Evolutionary conservation across 192 early-diverging fungal species (phyloP), one percentile per base, ranked within the genome.

Genomic region (Phycomyces blakesleeanus): DNA sequence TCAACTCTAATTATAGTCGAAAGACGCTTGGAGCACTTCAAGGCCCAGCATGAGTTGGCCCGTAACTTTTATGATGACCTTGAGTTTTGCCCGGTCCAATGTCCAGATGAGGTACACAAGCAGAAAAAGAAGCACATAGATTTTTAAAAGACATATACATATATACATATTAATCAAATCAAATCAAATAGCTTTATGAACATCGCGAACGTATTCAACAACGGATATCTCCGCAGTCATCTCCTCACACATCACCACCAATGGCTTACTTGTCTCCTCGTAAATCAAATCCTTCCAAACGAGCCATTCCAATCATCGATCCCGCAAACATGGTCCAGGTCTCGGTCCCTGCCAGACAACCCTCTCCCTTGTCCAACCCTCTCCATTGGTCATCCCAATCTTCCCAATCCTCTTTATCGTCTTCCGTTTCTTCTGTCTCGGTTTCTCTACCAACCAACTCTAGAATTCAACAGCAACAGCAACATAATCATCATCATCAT

Each of bases 41-140:
- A 64, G 25, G 66, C 64, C 29, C 76, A 74, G 56, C 79, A 81
- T 47, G 81, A 83, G 55, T 71, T 76, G 20, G 81, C 81, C 26
- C 71, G 59, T 50, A 75, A 73, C 58, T 83, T 83, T 55, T 76
- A 83, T 59, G 82, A 83, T 62, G 82, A 83, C 42, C 67, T 76
- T 47, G 82, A 83, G 55, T 83, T 81, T 75, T 83, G 82, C 68
- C 82, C 82, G 18, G 71, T 72, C 15, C 61, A 79, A 59, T 76
- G 76, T n/a, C 67, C 79, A 50, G 72, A 77, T 41, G 75, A 83
- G 73, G 77, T 79, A 80, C n/a, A n/a, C n/a, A n/a, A n/a, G n/a
- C n/a, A n/a, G n/a, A n/a, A n/a, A n/a, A n/a, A n/a, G n/a, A n/a
- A n/a, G n/a, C n/a, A n/a, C n/a, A n/a, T n/a, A n/a, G n/a, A n/a